A percentile compares a stretch with the other conserved stretches of the same genome.
These are phyloP conservation scores for Nicotiana sylvestris DNA, from an alignment of 257 asterid genomes.

Conservation along the genomic window DNA sequence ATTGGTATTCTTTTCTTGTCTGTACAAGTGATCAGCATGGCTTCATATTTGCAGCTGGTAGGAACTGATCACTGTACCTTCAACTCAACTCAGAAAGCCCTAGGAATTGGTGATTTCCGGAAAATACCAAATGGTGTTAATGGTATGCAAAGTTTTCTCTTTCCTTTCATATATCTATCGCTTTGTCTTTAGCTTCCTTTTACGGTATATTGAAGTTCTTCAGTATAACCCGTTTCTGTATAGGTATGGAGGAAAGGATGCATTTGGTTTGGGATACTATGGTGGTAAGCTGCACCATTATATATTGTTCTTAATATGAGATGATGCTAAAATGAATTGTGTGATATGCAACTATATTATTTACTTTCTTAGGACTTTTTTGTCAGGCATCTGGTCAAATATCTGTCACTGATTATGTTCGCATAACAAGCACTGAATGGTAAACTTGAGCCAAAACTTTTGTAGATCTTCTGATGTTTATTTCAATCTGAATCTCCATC, in stretches of 20 bases:
- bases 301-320: neutral
- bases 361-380: constrained; percentile 10
- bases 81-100: constrained; percentile 79
- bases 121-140: constrained; percentile 98
- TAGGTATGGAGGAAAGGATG: constrained; percentile 98
- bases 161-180: neutral
- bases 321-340: neutral
- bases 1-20: neutral
- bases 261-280: constrained; percentile 91
- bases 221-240: neutral
- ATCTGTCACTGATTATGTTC: constrained; percentile 74
- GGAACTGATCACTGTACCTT: constrained; percentile 98
- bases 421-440: constrained; percentile 91
- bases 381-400: constrained; percentile 76
- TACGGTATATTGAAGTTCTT: neutral
- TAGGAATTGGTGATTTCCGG: constrained; percentile 83
- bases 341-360: neutral
- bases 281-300: constrained; percentile 62
- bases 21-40: constrained; percentile 8
- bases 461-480: neutral
- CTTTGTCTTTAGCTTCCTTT: neutral
- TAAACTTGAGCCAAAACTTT: constrained; percentile 6
- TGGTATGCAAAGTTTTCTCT: constrained; percentile 35
- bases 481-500: neutral
- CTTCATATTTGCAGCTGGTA: constrained; percentile 63